phyloP scores from a whole-genome alignment of 768 basidiomycete genomes.

The Chalciporus pseudorubinellus region DNA sequence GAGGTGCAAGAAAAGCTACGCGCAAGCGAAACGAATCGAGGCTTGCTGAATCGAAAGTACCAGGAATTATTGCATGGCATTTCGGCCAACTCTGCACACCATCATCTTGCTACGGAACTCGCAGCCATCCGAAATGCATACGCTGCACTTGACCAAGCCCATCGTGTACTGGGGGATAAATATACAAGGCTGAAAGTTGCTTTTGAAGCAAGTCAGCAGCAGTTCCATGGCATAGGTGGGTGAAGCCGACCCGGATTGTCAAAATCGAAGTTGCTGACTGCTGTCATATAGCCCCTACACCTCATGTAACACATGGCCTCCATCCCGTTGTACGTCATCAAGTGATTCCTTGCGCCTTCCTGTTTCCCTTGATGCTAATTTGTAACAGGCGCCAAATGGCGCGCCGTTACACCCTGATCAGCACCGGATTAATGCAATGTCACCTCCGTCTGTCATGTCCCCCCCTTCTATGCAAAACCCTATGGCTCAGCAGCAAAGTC shows the following conservation, averaged over 20 bases:
- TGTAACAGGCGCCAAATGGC: not conserved
- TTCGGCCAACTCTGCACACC: constrained; percentile 14
- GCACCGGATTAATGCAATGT: constrained; percentile 2
- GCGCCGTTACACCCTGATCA: constrained; percentile 6
- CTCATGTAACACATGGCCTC: constrained; percentile 1
- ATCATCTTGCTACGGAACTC: constrained; percentile 19
- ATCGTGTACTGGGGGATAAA: constrained; percentile 20
- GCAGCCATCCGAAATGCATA: constrained; percentile 17
- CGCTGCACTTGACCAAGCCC: constrained; percentile 20
- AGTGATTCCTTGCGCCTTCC: constrained; percentile 5
- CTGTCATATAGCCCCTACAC: not conserved
- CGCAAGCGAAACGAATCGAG: constrained; percentile 17
- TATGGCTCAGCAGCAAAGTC: constrained; percentile 4
- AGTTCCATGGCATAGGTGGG: constrained; percentile 8
- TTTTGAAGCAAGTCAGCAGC: constrained; percentile 10
- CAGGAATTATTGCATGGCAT: constrained; percentile 21
- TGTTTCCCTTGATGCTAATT: not conserved
- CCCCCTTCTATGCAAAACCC: constrained; percentile 2
- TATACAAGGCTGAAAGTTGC: constrained; percentile 16
- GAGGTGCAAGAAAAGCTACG: constrained; percentile 29
- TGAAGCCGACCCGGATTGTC: not conserved
- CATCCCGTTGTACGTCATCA: constrained; percentile 10
- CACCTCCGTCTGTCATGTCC: constrained; percentile 2
- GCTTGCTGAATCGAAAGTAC: constrained; percentile 21
- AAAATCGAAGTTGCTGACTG: not conserved